Base-by-base conservation (phyloP, 2,329 filamentous ascomycete species). In the Trichoderma afroharzianum region DNA sequence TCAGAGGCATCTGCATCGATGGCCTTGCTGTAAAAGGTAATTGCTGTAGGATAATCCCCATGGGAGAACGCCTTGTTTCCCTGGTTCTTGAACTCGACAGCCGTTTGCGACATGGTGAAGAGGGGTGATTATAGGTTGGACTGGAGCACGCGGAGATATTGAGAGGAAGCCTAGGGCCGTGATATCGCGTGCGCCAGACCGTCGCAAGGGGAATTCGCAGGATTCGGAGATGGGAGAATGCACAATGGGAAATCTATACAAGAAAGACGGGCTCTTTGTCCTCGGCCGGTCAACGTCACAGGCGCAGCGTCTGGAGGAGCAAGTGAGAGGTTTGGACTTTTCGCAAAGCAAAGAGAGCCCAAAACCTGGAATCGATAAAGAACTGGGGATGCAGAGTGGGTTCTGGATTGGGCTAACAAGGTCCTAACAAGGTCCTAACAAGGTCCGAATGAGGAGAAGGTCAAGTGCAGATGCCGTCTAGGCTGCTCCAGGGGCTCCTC, bases 11-110 rank as follows among this genome's bases (percentile, higher is more conserved):
- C 91, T 76, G 93, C 83, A 73, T 92, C 91, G 79, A 99, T 98
- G 30, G 95, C 95, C 82, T 97, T 88, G 70, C 90, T 90, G 82
- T 99, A 99, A 76, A 91, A 90, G 2, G 95, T 91, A 74, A 97
- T 87, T 8, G 96, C 96, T 3, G 87, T 84, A 12, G 88, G 88
- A 92, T 93, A 99, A 85, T 98, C 92, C 78, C 97, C 94, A 36
- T 90, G 86, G 71, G 91, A 90, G 83, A 98, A 98, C 68, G 94
- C 94, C 79, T 95, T 93, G 83, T 99, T 99, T 80, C 96, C 96
- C 82, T 97, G 88, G 82, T 97, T 92, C 85, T 99, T 99, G 77
- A 97, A 86, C 79, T 91, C 92, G 76, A 90, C 88, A 67, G 95
- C 95, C 81, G 93, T 90, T 80, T 93, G 76, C 72, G 83, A 77